A percentile compares a stretch with the other conserved stretches of the same genome.
Conservation (phyloP, 1,284 basidiomycete genomes). For the Pascua guehoae region DNA sequence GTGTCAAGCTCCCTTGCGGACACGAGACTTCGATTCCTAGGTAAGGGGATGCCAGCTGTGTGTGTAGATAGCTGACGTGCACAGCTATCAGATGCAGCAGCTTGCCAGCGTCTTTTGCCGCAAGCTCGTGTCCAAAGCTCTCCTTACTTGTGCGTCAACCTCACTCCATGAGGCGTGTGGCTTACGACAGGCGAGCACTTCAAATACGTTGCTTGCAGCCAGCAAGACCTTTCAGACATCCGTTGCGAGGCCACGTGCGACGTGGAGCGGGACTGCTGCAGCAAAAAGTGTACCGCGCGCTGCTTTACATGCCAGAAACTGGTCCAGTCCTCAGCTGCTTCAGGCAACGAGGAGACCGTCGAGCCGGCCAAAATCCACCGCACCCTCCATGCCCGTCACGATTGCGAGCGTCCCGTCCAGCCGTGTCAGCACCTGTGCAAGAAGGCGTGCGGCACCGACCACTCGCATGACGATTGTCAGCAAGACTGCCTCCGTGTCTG, state of each 20-base stretch:
- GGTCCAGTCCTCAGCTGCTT: not conserved
- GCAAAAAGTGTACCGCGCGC: slow-evolving; percentile 54
- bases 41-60: slow-evolving; percentile 47
- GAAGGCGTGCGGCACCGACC: not conserved
- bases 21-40: slow-evolving; percentile 58
- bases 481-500: not conserved
- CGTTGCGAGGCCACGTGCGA: slow-evolving; percentile 54
- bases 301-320: slow-evolving; percentile 64
- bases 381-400: not conserved
- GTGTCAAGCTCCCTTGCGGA: slow-evolving; percentile 62
- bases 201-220: slow-evolving; percentile 53
- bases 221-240: slow-evolving; percentile 47
- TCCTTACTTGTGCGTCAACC: slow-evolving; percentile 53
- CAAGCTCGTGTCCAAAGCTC: slow-evolving; percentile 51
- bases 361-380: not conserved
- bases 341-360: not conserved
- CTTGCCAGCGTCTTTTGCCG: slow-evolving; percentile 55
- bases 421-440: not conserved
- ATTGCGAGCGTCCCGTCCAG: not conserved
- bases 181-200: slow-evolving; percentile 52
- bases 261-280: slow-evolving; percentile 57
- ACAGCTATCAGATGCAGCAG: slow-evolving; percentile 55
- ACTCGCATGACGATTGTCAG: not conserved
- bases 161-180: too few species aligned
- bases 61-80: not conserved